phyloP scores from a whole-genome alignment of 1,284 basidiomycete genomes.

The Sutorius eximius region DNA sequence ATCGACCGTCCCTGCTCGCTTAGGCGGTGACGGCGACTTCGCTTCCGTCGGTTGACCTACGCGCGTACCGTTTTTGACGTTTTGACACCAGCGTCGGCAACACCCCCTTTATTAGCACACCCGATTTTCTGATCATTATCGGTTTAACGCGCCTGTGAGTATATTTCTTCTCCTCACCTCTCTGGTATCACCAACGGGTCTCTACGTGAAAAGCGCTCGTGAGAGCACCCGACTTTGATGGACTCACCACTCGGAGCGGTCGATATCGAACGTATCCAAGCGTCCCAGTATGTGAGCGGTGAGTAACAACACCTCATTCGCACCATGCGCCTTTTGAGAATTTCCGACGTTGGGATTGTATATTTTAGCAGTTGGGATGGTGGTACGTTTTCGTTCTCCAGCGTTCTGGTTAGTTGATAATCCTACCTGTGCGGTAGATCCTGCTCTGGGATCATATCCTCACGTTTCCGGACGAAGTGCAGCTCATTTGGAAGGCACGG shows the following conservation, averaged over 20 bases:
- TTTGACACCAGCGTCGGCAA: slow-evolving; percentile 1
- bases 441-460: slow-evolving; percentile 52
- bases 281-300: slow-evolving; percentile 31
- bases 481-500: slow-evolving; percentile 46
- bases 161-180: not conserved
- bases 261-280: slow-evolving; percentile 11
- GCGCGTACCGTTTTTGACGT: not conserved
- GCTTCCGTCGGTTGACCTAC: not conserved
- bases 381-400: slow-evolving; percentile 15
- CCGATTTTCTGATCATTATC: not conserved
- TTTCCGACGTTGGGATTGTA: not conserved
- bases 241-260: not conserved
- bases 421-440: slow-evolving; percentile 27
- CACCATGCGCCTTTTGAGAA: not conserved
- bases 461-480: slow-evolving; percentile 46
- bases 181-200: not conserved
- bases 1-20: not conserved
- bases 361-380: slow-evolving; percentile 24
- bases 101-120: slow-evolving; percentile 9
- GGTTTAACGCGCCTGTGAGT: not conserved
- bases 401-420: not conserved
- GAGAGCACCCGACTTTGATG: slow-evolving; percentile 11
- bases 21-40: not conserved
- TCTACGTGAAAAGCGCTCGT: not conserved
- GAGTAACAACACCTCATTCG: not conserved